Evolutionary conservation across 805 yeast species (phyloP).

Genomic region (Kuraishia borneana): DNA sequence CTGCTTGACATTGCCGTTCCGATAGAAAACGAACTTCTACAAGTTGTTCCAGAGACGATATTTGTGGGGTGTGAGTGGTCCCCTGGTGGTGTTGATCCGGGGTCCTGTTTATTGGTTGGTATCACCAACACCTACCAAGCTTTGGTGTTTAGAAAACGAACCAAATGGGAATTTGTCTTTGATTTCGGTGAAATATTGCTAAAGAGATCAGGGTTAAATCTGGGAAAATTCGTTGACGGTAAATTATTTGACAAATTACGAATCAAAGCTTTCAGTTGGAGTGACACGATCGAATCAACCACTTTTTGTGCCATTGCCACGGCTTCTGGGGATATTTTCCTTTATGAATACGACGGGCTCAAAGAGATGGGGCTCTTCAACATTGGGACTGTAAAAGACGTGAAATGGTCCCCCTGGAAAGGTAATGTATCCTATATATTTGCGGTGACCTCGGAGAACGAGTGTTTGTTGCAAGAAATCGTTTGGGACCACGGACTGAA

Average conservation of each 20-base stretch:
- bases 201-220: conserved; percentile 5
- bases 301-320: conserved; percentile 2
- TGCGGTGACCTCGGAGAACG: not conserved
- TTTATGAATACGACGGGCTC: conserved; percentile 1
- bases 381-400: not conserved
- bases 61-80: conserved; percentile 12
- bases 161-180: conserved; percentile 8
- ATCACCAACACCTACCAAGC: conserved; percentile 11
- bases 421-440: not conserved
- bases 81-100: conserved; percentile 8
- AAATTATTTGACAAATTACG: conserved; percentile 9
- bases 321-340: conserved; percentile 3
- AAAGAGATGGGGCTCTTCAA: not conserved
- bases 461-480: not conserved
- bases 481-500: not conserved
- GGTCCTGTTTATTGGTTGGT: conserved; percentile 6
- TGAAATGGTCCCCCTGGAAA: conserved; percentile 5
- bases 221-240: conserved; percentile 6
- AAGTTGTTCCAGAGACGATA: conserved; percentile 2
- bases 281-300: not conserved
- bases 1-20: not conserved
- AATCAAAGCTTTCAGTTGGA: conserved; percentile 14
- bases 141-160: conserved; percentile 7
- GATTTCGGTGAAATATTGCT: conserved; percentile 7
- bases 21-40: not conserved